phyloP scores from a whole-genome alignment of 306 rosid species.

The Mimosa bimucronata region DNA sequence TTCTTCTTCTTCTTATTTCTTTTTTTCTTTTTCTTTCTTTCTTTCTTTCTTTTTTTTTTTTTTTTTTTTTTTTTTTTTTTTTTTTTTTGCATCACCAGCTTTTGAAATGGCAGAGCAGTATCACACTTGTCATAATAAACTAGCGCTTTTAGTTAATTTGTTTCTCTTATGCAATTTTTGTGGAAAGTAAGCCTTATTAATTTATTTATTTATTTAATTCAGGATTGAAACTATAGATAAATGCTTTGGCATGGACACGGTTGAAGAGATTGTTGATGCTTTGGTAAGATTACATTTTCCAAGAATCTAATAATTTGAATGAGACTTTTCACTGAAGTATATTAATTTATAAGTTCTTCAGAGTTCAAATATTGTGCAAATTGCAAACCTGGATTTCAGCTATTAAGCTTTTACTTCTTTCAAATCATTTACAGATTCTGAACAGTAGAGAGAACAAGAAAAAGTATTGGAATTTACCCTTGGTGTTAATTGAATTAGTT shows the following conservation, averaged over 20 bases:
- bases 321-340: background rate
- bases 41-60: too few species aligned
- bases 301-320: slow-evolving; percentile 1
- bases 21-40: too few species aligned
- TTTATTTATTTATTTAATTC: slow-evolving; percentile 30
- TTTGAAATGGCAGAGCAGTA: background rate
- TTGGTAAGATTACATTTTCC: slow-evolving; percentile 56
- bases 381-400: background rate
- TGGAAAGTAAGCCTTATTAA: slow-evolving; percentile 21
- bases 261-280: slow-evolving; percentile 86
- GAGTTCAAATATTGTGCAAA: slow-evolving; percentile 5
- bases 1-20: too few species aligned
- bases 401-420: background rate
- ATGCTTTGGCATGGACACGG: slow-evolving; percentile 80
- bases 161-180: slow-evolving; percentile 9
- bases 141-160: slow-evolving; percentile 17
- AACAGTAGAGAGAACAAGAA: too few species aligned
- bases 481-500: background rate
- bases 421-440: slow-evolving; percentile 3
- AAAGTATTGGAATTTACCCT: too few species aligned
- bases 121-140: background rate
- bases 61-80: too few species aligned
- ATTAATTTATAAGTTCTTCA: slow-evolving; percentile 23
- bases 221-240: slow-evolving; percentile 78
- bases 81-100: background rate